phyloP scores from a whole-genome alignment of 2,329 filamentous ascomycete genomes.

The Epichloe festucae region DNA sequence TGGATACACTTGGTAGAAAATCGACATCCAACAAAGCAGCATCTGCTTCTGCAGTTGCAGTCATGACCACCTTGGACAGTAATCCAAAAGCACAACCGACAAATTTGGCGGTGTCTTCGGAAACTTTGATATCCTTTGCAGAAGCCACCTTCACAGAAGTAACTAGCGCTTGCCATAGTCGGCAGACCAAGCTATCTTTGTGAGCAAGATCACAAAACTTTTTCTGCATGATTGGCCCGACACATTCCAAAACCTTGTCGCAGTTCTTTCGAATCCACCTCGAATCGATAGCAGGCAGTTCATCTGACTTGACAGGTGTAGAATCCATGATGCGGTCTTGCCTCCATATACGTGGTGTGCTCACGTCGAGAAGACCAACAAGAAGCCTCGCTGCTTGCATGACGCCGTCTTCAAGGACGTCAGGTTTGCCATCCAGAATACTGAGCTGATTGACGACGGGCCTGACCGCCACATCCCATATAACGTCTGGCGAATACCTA shows the following conservation, averaged over 20 bases:
- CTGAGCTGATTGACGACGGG: slow-evolving; percentile 49
- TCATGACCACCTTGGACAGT: slow-evolving; percentile 40
- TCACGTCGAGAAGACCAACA: slow-evolving; percentile 52
- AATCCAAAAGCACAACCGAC: slow-evolving; percentile 59
- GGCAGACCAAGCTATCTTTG: slow-evolving; percentile 37
- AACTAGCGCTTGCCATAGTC: slow-evolving; percentile 50
- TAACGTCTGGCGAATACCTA: slow-evolving; percentile 52
- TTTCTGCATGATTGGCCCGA: slow-evolving; percentile 45
- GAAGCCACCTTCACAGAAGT: slow-evolving; percentile 53
- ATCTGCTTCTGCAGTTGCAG: neutral
- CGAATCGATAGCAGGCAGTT: slow-evolving; percentile 71
- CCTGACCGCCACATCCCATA: slow-evolving; percentile 66
- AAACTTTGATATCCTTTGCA: slow-evolving; percentile 80
- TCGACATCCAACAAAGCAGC: slow-evolving; percentile 23
- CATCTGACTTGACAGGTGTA: slow-evolving; percentile 48
- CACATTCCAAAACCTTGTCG: slow-evolving; percentile 47
- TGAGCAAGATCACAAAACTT: slow-evolving; percentile 50
- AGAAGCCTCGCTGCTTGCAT: slow-evolving; percentile 56
- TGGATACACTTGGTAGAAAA: slow-evolving; percentile 41
- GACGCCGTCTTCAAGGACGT: slow-evolving; percentile 35
- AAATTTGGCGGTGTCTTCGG: slow-evolving; percentile 68
- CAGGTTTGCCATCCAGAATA: slow-evolving; percentile 19
- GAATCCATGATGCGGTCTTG: slow-evolving; percentile 55
- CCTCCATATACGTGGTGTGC: slow-evolving; percentile 52
- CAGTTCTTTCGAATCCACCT: slow-evolving; percentile 76